phyloP scores from a whole-genome alignment of 306 rosid species.

The Vachellia collinsii region DNA sequence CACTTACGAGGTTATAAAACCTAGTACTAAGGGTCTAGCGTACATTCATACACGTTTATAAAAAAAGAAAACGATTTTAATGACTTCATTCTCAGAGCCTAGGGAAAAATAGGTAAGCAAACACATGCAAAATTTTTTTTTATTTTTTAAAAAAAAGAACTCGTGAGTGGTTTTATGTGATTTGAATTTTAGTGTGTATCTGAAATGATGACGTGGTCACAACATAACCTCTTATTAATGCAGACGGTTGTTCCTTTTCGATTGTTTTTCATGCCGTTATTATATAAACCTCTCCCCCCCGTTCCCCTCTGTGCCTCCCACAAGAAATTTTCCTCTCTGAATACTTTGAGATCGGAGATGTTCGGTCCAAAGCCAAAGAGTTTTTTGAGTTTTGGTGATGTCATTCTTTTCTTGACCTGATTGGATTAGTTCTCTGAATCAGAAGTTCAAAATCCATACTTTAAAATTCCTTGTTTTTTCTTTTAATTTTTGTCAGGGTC shows the following conservation, averaged over 20 bases:
- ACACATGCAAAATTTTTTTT: not conserved
- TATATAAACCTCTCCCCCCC: slow-evolving; percentile 42
- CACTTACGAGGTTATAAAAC: not conserved
- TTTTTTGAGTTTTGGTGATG: too few relatives aligned
- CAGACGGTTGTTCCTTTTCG: not conserved
- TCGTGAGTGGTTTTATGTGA: not conserved
- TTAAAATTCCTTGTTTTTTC: slow-evolving; percentile 22
- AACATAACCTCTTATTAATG: not conserved
- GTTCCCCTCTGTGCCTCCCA: not conserved
- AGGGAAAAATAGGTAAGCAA: not conserved
- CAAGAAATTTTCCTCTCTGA: not conserved
- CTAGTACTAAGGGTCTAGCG: too few relatives aligned
- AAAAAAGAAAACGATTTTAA: not conserved
- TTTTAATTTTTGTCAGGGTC: slow-evolving; percentile 31
- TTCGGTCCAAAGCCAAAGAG: too few relatives aligned
- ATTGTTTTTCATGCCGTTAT: slow-evolving; percentile 14
- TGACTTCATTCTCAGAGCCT: not conserved
- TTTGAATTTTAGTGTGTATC: not conserved
- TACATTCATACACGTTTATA: too few relatives aligned
- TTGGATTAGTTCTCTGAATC: slow-evolving; percentile 37
- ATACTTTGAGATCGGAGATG: too few relatives aligned
- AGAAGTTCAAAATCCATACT: slow-evolving; percentile 24
- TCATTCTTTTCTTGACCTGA: not conserved
- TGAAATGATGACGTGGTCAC: not conserved
- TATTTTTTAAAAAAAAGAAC: not conserved